A percentile compares a stretch with the other conserved stretches of the same genome.
phyloP scores from a whole-genome alignment of 2,329 filamentous ascomycete species.

The Colletotrichum viniferum region DNA sequence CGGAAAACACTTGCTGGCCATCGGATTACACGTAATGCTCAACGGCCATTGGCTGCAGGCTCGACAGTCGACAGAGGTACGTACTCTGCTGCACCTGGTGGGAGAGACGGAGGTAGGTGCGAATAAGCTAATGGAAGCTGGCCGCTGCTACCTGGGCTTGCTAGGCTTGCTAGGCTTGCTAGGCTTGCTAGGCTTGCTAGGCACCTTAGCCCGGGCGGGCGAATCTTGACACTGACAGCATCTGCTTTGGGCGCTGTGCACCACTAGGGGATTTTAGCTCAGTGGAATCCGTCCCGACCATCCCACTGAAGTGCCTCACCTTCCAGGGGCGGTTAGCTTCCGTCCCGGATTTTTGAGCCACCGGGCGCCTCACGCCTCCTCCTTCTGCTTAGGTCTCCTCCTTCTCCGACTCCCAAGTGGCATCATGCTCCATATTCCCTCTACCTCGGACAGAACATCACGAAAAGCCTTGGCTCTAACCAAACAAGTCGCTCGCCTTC shows the following conservation, averaged over 20 bases:
- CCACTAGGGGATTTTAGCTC: constrained; percentile 11
- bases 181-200: background rate
- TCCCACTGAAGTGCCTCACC: constrained; percentile 5
- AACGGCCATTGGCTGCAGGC: background rate
- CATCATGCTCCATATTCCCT: background rate
- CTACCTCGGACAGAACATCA: background rate
- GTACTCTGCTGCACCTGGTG: background rate
- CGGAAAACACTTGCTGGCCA: background rate
- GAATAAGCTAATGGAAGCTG: background rate
- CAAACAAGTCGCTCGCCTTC: background rate
- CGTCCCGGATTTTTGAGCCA: background rate
- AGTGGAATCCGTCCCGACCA: constrained; percentile 6
- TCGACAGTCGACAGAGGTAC: background rate
- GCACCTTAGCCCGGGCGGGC: background rate
- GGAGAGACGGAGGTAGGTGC: background rate
- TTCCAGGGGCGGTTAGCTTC: background rate
- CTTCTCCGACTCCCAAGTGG: background rate
- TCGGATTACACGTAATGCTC: background rate
- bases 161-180: background rate
- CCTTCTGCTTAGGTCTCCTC: background rate
- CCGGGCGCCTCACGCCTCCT: background rate
- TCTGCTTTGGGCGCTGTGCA: constrained; percentile 7
- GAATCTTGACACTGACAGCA: constrained; percentile 7
- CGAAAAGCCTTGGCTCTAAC: background rate
- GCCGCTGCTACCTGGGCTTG: background rate